Conservation (phyloP, 352 stramenopile species). For the Phytophthora foliorum region DNA sequence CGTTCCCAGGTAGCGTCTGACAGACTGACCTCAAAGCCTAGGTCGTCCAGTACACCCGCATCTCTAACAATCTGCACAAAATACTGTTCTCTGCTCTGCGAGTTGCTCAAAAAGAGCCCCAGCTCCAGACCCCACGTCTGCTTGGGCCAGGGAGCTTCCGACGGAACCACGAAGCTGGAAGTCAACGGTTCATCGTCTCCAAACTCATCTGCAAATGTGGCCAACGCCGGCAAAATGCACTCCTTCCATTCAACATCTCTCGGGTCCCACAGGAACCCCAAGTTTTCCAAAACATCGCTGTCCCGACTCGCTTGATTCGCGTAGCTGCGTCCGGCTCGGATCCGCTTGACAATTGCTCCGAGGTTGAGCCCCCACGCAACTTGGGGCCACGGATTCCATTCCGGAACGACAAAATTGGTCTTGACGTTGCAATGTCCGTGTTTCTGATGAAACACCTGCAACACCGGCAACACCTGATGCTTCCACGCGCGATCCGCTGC, state of each 20-base stretch:
- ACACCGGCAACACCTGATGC: conserved; percentile 33
- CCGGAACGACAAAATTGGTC: conserved; percentile 29
- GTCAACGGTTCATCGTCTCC: conserved; percentile 18
- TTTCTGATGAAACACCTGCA: conserved; percentile 27
- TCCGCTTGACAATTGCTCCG: conserved; percentile 32
- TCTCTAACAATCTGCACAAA: conserved; percentile 39
- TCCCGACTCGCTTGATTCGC: conserved; percentile 19
- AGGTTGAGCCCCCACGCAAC: conserved; percentile 33
- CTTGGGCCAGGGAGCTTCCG: conserved; percentile 27
- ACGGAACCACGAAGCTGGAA: conserved; percentile 34
- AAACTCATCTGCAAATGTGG: conserved; percentile 39
- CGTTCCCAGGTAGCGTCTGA: conserved; percentile 33
- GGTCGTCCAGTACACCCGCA: conserved; percentile 13
- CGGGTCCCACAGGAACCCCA: conserved; percentile 33
- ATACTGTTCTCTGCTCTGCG: conserved; percentile 37
- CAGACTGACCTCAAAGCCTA: conserved; percentile 35
- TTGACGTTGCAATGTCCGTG: conserved; percentile 34
- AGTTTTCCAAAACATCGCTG: conserved; percentile 13
- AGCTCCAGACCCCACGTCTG: conserved; percentile 39
- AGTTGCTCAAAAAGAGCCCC: conserved; percentile 28
- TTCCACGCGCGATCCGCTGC: conserved; percentile 32
- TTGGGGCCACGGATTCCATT: conserved; percentile 27
- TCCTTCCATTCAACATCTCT: conserved; percentile 40
- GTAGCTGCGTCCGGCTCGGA: conserved; percentile 30
- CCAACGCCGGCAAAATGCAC: conserved; percentile 37